These are phyloP conservation scores for Tetradesmus lagerheimii DNA, from an alignment of 139 green algal genomes.

Conservation along the genomic window DNA sequence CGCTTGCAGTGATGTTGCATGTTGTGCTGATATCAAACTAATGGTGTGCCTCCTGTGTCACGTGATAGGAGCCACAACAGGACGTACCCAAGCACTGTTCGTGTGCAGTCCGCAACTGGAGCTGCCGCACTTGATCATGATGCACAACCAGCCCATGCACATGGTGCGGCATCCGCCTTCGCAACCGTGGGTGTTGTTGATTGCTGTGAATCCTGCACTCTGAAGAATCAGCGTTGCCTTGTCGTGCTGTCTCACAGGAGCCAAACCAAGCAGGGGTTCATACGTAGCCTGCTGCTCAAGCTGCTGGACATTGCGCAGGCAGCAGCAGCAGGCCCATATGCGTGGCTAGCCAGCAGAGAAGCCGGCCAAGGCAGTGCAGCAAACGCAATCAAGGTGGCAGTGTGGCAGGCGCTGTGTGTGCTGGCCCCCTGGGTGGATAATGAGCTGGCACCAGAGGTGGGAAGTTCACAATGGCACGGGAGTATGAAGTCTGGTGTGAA, in stretches of 20 bases:
- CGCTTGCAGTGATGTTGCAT: no score
- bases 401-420: slow-evolving; percentile 56
- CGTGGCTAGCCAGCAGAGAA: slow-evolving; percentile 34
- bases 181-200: no score
- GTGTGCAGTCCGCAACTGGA: no score
- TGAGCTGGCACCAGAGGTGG: slow-evolving; percentile 23
- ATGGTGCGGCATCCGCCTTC: no score
- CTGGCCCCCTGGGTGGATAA: slow-evolving; percentile 36
- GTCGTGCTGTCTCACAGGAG: not conserved
- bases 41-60: no score
- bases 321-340: slow-evolving; percentile 20
- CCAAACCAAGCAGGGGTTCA: not conserved
- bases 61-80: no score
- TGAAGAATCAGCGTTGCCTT: not conserved
- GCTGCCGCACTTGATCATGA: no score
- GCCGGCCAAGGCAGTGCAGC: slow-evolving; percentile 34
- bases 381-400: slow-evolving; percentile 51
- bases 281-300: not conserved
- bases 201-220: no score
- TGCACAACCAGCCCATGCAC: no score
- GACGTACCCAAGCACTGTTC: no score
- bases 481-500: not conserved
- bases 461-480: not conserved
- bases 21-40: no score
- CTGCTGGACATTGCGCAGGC: not conserved